Conservation (phyloP, 257 asterid species). For the Euphrasia confusa region DNA sequence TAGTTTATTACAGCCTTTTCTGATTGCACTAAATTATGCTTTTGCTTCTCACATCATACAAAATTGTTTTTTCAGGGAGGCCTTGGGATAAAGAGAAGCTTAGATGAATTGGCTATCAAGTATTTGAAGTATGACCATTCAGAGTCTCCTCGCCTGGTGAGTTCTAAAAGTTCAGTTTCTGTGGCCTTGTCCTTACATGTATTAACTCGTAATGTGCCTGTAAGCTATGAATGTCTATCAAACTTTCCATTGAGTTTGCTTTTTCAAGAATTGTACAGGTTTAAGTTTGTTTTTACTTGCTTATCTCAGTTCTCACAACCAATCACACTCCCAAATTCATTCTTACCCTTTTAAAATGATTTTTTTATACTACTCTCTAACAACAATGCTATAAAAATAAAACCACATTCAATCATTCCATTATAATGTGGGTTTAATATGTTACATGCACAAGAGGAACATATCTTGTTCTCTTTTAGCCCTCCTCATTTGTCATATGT, state of each 20-base stretch:
- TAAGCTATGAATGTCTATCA: constrained; percentile 12
- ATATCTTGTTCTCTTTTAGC: neutral
- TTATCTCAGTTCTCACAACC: too few relatives aligned
- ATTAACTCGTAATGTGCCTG: neutral
- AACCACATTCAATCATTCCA: too few relatives aligned
- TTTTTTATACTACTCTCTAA: too few relatives aligned
- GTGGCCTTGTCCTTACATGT: constrained; percentile 4
- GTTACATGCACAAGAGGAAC: neutral
- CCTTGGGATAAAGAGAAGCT: constrained; percentile 72
- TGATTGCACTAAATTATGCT: constrained; percentile 21
- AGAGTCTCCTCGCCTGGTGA: constrained; percentile 93
- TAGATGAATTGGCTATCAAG: constrained; percentile 83
- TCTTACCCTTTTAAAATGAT: too few relatives aligned
- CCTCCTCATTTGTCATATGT: neutral
- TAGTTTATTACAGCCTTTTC: neutral
- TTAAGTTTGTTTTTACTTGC: neutral
- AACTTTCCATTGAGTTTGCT: constrained; percentile 7
- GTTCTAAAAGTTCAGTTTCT: constrained; percentile 27
- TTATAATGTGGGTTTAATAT: neutral
- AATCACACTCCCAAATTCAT: too few relatives aligned
- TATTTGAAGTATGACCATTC: constrained; percentile 59
- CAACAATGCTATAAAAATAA: too few relatives aligned
- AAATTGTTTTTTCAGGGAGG: constrained; percentile 62
- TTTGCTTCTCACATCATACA: constrained; percentile 7
- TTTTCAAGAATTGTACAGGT: neutral